Evolutionary conservation across 352 stramenopile genomes (phyloP).

Genomic region (Phytophthora sp.): DNA sequence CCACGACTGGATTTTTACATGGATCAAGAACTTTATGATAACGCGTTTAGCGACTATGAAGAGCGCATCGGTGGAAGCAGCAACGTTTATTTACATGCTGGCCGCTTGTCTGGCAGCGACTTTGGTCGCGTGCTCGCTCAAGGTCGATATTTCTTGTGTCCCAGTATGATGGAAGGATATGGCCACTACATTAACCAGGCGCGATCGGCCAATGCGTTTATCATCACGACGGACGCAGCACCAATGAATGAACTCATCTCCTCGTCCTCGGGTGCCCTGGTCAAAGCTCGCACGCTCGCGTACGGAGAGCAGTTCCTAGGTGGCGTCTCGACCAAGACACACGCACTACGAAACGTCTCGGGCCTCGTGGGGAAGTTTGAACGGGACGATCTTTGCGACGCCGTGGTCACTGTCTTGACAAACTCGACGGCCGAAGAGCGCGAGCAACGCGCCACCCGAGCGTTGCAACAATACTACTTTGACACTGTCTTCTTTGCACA

Average conservation of each 20-base stretch:
- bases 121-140: conserved; percentile 49
- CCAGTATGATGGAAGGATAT: conserved; percentile 56
- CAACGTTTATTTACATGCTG: conserved; percentile 23
- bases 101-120: conserved; percentile 29
- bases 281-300: conserved; percentile 22
- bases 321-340: conserved; percentile 24
- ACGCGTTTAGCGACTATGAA: conserved; percentile 15
- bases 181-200: conserved; percentile 73
- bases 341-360: conserved; percentile 45
- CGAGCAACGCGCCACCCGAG: conserved; percentile 8
- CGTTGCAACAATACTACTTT: conserved; percentile 54
- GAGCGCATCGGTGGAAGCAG: conserved; percentile 10
- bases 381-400: conserved; percentile 43
- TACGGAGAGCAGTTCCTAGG: conserved; percentile 53
- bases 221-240: conserved; percentile 53
- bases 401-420: conserved; percentile 42
- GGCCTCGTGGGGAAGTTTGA: conserved; percentile 51
- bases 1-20: conserved; percentile 50
- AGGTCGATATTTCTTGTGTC: conserved; percentile 50
- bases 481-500: conserved; percentile 67
- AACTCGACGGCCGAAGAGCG: conserved; percentile 25
- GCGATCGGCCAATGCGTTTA: conserved; percentile 43
- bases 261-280: conserved; percentile 43
- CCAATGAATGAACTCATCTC: conserved; percentile 61
- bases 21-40: conserved; percentile 40